A percentile compares a stretch with the other conserved stretches of the same genome.
Evolutionary conservation across 495 filamentous ascomycete genomes (phyloP).

Genomic region (Penicillium lagena): DNA sequence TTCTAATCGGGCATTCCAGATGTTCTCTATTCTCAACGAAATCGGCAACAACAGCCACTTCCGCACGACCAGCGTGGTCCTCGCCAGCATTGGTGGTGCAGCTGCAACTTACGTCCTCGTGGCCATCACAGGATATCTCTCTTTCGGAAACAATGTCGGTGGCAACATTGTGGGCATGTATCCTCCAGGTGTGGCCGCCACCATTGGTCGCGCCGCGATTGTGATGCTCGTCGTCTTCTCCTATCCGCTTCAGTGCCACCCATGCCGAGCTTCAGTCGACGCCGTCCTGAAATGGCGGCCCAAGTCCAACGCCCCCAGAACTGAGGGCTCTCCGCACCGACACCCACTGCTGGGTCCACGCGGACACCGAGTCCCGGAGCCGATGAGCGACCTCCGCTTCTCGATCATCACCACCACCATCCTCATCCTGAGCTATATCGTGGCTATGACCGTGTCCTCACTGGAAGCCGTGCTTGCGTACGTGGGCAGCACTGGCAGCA

Average conservation of each 20-base stretch:
- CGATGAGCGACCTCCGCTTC: conserved; percentile 84
- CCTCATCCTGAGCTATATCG: conserved; percentile 74
- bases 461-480: conserved; percentile 89
- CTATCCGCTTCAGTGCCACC: conserved; percentile 91
- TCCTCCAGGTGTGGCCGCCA: conserved; percentile 70
- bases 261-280: conserved; percentile 87
- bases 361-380: conserved; percentile 31
- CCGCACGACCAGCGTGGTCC: conserved; percentile 73
- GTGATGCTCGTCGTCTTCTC: conserved; percentile 96
- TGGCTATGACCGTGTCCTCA: conserved; percentile 84
- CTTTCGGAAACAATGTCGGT: conserved; percentile 77
- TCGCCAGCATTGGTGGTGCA: conserved; percentile 75
- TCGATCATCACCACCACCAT: conserved; percentile 83
- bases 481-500: conserved; percentile 89
- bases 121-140: conserved; percentile 90
- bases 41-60: conserved; percentile 77
- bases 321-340: conserved; percentile 40
- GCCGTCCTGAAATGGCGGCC: conserved; percentile 91
- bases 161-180: conserved; percentile 97
- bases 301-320: conserved; percentile 26
- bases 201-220: conserved; percentile 90
- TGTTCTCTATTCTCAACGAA: conserved; percentile 98
- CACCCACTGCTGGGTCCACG: conserved; percentile 34
- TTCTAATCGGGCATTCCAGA: conserved; percentile 45
- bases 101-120: conserved; percentile 80